Conservation (phyloP, 257 asterid genomes). For the Lavandula angustifolia region DNA sequence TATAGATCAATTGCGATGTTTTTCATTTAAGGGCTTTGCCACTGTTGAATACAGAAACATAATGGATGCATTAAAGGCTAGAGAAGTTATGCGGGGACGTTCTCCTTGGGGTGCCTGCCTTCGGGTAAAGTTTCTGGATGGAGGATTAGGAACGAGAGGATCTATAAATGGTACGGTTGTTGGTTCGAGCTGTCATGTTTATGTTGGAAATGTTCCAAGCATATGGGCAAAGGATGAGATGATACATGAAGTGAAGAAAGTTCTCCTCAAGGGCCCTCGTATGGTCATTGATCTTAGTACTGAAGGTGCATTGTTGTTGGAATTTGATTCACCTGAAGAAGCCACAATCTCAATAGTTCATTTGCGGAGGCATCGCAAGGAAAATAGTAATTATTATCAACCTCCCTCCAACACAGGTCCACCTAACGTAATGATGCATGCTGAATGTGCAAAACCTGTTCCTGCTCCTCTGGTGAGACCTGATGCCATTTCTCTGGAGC, state of each 20-base stretch:
- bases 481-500: slow-evolving; percentile 54
- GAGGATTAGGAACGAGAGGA: slow-evolving; percentile 73
- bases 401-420: slow-evolving; percentile 48
- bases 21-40: slow-evolving; percentile 68
- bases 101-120: slow-evolving; percentile 81
- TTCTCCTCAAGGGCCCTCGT: slow-evolving; percentile 70
- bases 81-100: slow-evolving; percentile 78
- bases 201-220: slow-evolving; percentile 69
- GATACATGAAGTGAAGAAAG: slow-evolving; percentile 67
- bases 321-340: slow-evolving; percentile 89
- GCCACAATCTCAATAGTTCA: slow-evolving; percentile 67
- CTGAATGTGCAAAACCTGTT: slow-evolving; percentile 48
- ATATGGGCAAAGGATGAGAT: slow-evolving; percentile 84
- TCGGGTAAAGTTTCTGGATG: slow-evolving; percentile 69
- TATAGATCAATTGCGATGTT: slow-evolving; percentile 54
- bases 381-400: slow-evolving; percentile 43
- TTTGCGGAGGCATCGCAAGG: slow-evolving; percentile 72
- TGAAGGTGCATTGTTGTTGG: slow-evolving; percentile 77
- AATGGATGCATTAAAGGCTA: slow-evolving; percentile 80
- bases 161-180: slow-evolving; percentile 61
- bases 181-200: slow-evolving; percentile 78
- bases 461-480: slow-evolving; percentile 47
- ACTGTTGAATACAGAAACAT: slow-evolving; percentile 68
- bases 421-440: slow-evolving; percentile 41
- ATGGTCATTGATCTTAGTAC: slow-evolving; percentile 70